Conservation (phyloP, 768 basidiomycete species). For the Macrolepiota fuliginosa region DNA sequence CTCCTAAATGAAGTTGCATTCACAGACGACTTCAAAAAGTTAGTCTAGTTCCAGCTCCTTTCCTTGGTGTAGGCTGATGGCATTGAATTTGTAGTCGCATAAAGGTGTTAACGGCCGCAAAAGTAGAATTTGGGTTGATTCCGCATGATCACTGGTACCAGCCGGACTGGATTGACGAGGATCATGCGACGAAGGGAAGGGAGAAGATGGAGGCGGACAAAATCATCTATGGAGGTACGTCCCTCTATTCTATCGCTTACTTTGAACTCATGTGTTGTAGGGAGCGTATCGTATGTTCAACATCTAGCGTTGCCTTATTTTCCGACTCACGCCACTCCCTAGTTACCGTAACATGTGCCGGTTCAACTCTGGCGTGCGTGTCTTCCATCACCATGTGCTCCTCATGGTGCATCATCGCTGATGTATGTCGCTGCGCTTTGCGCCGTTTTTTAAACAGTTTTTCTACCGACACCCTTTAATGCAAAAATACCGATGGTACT, state of each 20-base stretch:
- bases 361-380: slow-evolving; percentile 60
- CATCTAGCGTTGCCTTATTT: not conserved
- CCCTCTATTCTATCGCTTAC: not conserved
- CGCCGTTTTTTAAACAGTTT: slow-evolving; percentile 38
- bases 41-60: slow-evolving; percentile 18
- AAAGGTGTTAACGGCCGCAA: slow-evolving; percentile 24
- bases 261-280: not conserved
- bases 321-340: slow-evolving; percentile 14
- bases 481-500: slow-evolving; percentile 71
- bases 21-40: slow-evolving; percentile 71
- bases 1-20: slow-evolving; percentile 85
- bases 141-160: slow-evolving; percentile 70
- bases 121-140: slow-evolving; percentile 56
- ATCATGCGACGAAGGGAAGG: slow-evolving; percentile 52
- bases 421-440: not conserved
- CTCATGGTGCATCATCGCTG: not conserved
- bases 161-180: slow-evolving; percentile 74
- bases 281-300: slow-evolving; percentile 26
- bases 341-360: slow-evolving; percentile 69
- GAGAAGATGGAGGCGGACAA: slow-evolving; percentile 55
- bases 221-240: slow-evolving; percentile 38
- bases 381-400: not conserved
- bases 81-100: slow-evolving; percentile 23
- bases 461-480: slow-evolving; percentile 73
- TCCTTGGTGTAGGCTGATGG: not conserved